phyloP scores from a whole-genome alignment of 2,329 filamentous ascomycete genomes.

The Colletotrichum scovillei region DNA sequence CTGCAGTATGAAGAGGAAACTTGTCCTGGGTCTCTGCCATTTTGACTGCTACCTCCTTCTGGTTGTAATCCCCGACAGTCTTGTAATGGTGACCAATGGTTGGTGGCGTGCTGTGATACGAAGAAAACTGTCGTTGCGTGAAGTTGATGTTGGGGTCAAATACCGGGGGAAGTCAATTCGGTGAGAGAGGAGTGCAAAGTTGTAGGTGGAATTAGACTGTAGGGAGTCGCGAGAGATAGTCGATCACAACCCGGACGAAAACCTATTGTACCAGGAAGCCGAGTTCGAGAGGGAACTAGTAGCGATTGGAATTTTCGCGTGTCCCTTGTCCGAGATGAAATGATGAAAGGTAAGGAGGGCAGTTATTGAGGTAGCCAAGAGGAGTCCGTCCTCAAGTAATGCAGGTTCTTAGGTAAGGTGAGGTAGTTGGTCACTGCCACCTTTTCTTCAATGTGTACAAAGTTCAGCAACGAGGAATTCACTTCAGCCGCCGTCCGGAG shows the following conservation, averaged over 20 bases:
- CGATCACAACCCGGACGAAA: background rate
- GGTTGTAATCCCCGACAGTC: background rate
- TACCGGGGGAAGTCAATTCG: too few relatives aligned
- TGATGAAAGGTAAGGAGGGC: background rate
- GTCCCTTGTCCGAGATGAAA: background rate
- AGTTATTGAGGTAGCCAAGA: too few relatives aligned
- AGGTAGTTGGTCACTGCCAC: too few relatives aligned
- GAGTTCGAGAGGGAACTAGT: background rate
- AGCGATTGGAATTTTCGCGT: background rate
- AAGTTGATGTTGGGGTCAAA: background rate
- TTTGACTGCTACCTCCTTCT: background rate
- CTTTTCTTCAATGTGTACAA: too few relatives aligned
- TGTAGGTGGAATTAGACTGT: background rate
- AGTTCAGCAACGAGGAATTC: too few relatives aligned
- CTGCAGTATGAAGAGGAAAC: constrained; percentile 88
- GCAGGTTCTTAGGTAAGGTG: too few relatives aligned
- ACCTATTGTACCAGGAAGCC: background rate
- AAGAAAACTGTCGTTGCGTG: background rate
- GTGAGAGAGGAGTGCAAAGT: background rate
- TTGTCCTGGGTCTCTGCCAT: constrained; percentile 61
- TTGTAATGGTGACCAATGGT: too few relatives aligned
- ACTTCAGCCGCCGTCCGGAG: too few relatives aligned
- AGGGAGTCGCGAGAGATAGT: background rate
- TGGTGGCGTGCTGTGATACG: too few relatives aligned
- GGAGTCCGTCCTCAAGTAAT: too few relatives aligned